Evolutionary conservation across 2,329 filamentous ascomycete species (phyloP).

Genomic region (Ophiocordyceps camponoti-floridani): DNA sequence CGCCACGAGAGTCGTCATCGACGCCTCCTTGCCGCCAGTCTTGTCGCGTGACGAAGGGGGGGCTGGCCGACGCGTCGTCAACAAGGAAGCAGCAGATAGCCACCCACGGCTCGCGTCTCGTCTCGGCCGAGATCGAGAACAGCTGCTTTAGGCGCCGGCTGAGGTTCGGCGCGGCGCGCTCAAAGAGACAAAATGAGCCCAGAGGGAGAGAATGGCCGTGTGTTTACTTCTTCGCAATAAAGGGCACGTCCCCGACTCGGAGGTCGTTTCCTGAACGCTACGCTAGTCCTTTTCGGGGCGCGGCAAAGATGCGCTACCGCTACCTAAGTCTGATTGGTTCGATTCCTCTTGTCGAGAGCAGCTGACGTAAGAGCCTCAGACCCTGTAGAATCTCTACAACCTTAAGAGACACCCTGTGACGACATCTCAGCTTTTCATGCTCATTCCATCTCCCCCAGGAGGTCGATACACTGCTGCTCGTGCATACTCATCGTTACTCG

Average conservation of each 20-base stretch:
- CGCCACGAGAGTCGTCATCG: conserved; percentile 54
- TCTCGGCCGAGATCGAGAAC: no score
- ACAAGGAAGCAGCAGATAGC: no score
- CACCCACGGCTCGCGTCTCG: no score
- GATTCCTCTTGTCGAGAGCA: not conserved
- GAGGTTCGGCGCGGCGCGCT: not conserved
- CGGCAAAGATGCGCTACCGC: not conserved
- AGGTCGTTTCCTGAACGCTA: not conserved
- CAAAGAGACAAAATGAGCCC: not conserved
- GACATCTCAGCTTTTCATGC: no score
- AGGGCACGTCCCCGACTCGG: not conserved
- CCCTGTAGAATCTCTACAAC: not conserved
- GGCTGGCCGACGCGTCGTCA: no score
- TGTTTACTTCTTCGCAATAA: conserved; percentile 4
- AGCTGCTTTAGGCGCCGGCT: not conserved
- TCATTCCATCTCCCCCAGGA: no score
- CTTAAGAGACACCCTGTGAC: no score
- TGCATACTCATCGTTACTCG: no score
- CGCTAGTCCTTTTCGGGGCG: conserved; percentile 4
- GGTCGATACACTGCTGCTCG: no score
- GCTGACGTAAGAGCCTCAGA: not conserved
- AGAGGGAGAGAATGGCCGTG: not conserved
- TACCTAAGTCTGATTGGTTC: conserved; percentile 1
- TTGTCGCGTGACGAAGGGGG: no score
- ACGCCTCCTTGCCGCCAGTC: conserved; percentile 21